Base-by-base conservation (phyloP, 1,139 yeast species). In the Candida tetrigidarum region DNA sequence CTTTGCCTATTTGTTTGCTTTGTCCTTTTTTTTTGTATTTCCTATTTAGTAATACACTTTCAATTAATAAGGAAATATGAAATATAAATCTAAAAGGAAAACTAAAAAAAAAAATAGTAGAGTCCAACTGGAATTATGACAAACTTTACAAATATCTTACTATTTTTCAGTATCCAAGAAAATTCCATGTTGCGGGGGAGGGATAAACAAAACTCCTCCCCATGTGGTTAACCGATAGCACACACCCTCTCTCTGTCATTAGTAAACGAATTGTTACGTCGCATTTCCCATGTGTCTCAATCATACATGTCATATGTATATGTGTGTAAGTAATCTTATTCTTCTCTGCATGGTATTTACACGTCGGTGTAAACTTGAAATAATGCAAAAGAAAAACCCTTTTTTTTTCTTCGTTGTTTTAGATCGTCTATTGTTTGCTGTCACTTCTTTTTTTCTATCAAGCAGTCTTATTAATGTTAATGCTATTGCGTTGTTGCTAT, bases 61-160 rank as follows among this genome's bases (percentile, higher is more conserved):
- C n/a, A n/a, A n/a, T n/a, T n/a, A n/a, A n/a, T n/a, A n/a, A n/a
- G n/a, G n/a, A n/a, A n/a, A n/a, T n/a, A n/a, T n/a, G n/a, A n/a
- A n/a, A n/a, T n/a, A n/a, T n/a, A n/a, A n/a, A n/a, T n/a, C n/a
- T n/a, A n/a, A n/a, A n/a, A n/a, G n/a, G n/a, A n/a, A n/a, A n/a
- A n/a, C 30, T 28, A 28, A 15, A 27, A 12, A n/a, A 12, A n/a
- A 11, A 26, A 11, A 10, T 26, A 26, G 30, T 11, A n/a, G 7
- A 6, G 2, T 6, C 18, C 18, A 14, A 3, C 9, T 14, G 12
- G 14, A 12, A 8, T 15, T 15, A 30, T 30, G 15, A 30, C 35
- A 16, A 30, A 30, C 35, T 11, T 30, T 16, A 30, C 35, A 30
- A 30, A 30, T 30, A 18, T 30, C 14, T 30, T 30, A 30, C 22